phyloP scores from a whole-genome alignment of 2,329 filamentous ascomycete genomes.

The Thielaviopsis ethacetica region DNA sequence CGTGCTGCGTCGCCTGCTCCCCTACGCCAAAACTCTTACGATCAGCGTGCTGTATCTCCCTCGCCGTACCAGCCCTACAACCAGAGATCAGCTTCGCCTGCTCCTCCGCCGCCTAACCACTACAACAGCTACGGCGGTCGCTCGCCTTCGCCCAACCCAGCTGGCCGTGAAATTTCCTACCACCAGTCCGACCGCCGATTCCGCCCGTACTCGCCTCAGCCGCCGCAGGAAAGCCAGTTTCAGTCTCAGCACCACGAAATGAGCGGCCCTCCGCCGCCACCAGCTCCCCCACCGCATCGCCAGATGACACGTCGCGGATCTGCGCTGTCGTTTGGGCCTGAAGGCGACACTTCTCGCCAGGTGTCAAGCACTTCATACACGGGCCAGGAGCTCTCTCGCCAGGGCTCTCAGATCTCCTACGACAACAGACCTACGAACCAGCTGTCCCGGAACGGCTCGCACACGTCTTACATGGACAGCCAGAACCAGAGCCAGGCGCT shows the following conservation, averaged over 20 bases:
- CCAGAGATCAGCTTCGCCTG: conserved; percentile 13
- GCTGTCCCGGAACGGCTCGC: conserved; percentile 20
- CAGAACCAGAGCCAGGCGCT: conserved; percentile 2
- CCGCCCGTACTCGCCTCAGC: conserved; percentile 13
- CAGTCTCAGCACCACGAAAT: conserved; percentile 17
- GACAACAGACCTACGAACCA: conserved; percentile 14
- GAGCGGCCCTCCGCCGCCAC: conserved; percentile 53
- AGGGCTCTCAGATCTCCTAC: conserved; percentile 26
- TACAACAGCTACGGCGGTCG: conserved; percentile 10
- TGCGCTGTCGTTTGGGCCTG: conserved; percentile 21
- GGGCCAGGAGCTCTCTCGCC: conserved; percentile 19
- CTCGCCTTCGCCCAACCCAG: conserved; percentile 22
- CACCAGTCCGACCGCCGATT: conserved; percentile 19
- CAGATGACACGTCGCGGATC: conserved; percentile 33
- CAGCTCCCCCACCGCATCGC: conserved; percentile 69
- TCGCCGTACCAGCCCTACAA: conserved; percentile 9
- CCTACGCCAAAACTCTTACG: conserved; percentile 10
- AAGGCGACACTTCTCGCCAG: conserved; percentile 14
- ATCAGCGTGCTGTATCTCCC: conserved; percentile 10
- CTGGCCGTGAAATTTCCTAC: conserved; percentile 17
- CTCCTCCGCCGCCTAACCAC: conserved; percentile 11
- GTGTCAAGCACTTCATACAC: conserved; percentile 13
- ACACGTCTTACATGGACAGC: conserved; percentile 18
- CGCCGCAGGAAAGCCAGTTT: conserved; percentile 8
- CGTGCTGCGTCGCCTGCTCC: conserved; percentile 16